A percentile compares a stretch with the other conserved stretches of the same genome.
These are phyloP conservation scores for Trichoderma brevicompactum DNA, from an alignment of 2,329 filamentous ascomycete genomes.

Conservation along the genomic window DNA sequence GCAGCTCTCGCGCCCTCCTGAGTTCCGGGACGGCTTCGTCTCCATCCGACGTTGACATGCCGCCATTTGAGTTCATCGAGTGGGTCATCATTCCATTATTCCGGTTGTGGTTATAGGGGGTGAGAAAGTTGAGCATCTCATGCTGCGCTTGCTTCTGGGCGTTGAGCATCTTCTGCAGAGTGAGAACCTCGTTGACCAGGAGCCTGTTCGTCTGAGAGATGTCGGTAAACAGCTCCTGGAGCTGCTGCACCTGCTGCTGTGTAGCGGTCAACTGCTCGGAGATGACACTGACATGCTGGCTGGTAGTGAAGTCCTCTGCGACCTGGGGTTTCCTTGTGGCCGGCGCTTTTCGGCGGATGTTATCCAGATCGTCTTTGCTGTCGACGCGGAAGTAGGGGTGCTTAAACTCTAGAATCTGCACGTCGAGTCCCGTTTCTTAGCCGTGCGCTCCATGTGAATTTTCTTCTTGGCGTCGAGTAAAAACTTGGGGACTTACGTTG, in stretches of 20 bases:
- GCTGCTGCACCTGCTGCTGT: conserved; percentile 85
- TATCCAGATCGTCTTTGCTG: conserved; percentile 94
- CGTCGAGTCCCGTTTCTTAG: background rate
- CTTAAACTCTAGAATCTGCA: conserved; percentile 77
- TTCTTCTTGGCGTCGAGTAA: too few relatives aligned
- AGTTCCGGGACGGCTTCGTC: conserved; percentile 58
- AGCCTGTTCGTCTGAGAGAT: conserved; percentile 67
- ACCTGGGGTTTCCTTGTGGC: conserved; percentile 77
- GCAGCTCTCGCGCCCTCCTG: conserved; percentile 60
- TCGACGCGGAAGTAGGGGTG: conserved; percentile 95
- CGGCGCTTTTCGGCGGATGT: conserved; percentile 93
- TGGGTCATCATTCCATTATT: conserved; percentile 44
- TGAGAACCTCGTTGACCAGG: conserved; percentile 64
- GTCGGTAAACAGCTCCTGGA: conserved; percentile 84
- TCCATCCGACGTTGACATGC: conserved; percentile 48
- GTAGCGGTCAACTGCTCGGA: conserved; percentile 88
- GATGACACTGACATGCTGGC: conserved; percentile 86
- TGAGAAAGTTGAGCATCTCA: conserved; percentile 61
- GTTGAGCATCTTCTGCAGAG: conserved; percentile 64
- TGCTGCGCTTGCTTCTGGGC: conserved; percentile 61
- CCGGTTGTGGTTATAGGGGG: conserved; percentile 52
- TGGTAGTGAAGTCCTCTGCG: conserved; percentile 74
- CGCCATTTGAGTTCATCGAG: conserved; percentile 41
- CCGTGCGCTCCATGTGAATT: background rate
- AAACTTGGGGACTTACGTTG: conserved; percentile 41